These are phyloP conservation scores for Fusarium tricinctum DNA, from an alignment of 2,329 filamentous ascomycete species.

Conservation along the genomic window DNA sequence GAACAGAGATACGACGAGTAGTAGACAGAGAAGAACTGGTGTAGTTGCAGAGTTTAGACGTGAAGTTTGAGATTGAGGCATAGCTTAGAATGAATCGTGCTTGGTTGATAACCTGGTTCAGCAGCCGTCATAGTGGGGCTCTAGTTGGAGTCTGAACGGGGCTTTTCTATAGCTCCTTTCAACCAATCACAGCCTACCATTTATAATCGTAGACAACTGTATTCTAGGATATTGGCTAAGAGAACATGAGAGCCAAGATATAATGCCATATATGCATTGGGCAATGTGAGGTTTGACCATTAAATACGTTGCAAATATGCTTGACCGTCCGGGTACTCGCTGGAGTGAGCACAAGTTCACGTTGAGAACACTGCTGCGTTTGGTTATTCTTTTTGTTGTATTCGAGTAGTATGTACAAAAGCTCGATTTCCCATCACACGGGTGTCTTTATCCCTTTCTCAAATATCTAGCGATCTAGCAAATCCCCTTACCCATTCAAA, in stretches of 20 bases:
- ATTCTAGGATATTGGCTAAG: neutral
- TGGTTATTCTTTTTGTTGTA: slow-evolving; percentile 43
- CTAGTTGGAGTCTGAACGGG: slow-evolving; percentile 42
- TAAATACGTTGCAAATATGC: neutral
- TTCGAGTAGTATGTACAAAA: slow-evolving; percentile 49
- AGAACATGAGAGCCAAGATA: neutral
- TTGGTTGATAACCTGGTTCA: slow-evolving; percentile 28
- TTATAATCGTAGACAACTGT: slow-evolving; percentile 34
- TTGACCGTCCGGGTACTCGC: neutral
- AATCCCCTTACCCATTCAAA: slow-evolving; percentile 24
- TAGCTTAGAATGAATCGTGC: slow-evolving; percentile 47
- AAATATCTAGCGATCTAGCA: slow-evolving; percentile 29
- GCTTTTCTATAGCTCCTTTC: slow-evolving; percentile 12
- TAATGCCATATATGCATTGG: neutral
- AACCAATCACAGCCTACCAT: slow-evolving; percentile 39
- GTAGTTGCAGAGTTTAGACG: slow-evolving; percentile 58
- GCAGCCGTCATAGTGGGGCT: slow-evolving; percentile 48
- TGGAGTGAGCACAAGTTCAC: neutral
- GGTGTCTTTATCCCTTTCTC: slow-evolving; percentile 16
- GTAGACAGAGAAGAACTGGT: slow-evolving; percentile 59
- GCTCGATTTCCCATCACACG: slow-evolving; percentile 26
- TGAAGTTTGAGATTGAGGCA: slow-evolving; percentile 61
- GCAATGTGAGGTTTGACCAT: neutral
- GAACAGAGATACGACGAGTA: slow-evolving; percentile 67
- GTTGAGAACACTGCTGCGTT: slow-evolving; percentile 1